phyloP scores from a whole-genome alignment of 805 yeast genomes.

The Kuraishia ogatae region DNA sequence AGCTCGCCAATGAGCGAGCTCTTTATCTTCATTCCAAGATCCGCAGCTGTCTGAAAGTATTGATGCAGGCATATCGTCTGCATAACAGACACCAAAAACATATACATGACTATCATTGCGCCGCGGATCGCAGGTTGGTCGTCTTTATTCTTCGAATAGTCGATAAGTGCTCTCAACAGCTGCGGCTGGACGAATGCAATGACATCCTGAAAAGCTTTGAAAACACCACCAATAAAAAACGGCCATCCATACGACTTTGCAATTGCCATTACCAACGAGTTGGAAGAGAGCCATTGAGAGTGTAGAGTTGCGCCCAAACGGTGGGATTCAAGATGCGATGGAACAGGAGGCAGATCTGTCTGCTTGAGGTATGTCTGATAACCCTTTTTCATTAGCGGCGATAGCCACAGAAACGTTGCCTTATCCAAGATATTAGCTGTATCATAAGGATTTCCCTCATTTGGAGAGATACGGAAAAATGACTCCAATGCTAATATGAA shows the following conservation, averaged over 20 bases:
- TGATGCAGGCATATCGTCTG: constrained; percentile 76
- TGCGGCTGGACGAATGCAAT: constrained; percentile 84
- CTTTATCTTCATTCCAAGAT: constrained; percentile 68
- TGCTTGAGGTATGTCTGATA: constrained; percentile 33
- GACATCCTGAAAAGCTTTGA: constrained; percentile 65
- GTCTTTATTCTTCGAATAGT: constrained; percentile 35
- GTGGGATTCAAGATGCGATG: constrained; percentile 52
- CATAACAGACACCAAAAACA: constrained; percentile 67
- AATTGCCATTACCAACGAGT: constrained; percentile 35
- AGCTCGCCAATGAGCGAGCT: constrained; percentile 62
- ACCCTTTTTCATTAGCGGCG: constrained; percentile 46
- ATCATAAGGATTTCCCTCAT: constrained; percentile 34
- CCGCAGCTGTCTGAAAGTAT: constrained; percentile 66
- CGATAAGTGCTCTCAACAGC: constrained; percentile 56
- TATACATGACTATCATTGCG: constrained; percentile 61
- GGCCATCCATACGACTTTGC: constrained; percentile 62
- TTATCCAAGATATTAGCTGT: constrained; percentile 42
- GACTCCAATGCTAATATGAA: constrained; percentile 36
- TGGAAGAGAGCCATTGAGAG: constrained; percentile 40
- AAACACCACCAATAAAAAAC: constrained; percentile 62
- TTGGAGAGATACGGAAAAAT: constrained; percentile 21
- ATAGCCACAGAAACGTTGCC: constrained; percentile 52
- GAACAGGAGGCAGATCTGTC: constrained; percentile 74
- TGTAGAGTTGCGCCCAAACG: constrained; percentile 41
- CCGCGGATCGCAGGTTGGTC: constrained; percentile 63